These are phyloP conservation scores for Tricholomella constricta DNA, from an alignment of 768 basidiomycete species.

Conservation along the genomic window DNA sequence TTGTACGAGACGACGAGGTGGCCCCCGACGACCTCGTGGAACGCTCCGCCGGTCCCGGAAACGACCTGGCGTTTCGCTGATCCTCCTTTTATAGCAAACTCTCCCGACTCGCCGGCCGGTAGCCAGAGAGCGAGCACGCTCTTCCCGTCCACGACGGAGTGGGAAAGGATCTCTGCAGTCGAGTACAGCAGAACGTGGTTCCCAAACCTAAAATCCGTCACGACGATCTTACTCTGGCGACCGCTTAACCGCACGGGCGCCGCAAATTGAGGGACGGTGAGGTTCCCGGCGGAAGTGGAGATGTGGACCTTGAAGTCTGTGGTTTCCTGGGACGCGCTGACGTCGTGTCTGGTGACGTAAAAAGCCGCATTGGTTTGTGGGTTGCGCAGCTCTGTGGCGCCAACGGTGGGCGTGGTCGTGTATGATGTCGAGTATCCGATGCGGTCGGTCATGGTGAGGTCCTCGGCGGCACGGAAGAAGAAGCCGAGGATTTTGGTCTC, in stretches of 20 bases:
- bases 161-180: conserved; percentile 9
- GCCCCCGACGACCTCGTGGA: conserved; percentile 1
- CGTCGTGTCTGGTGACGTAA: conserved; percentile 5
- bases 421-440: conserved; percentile 7
- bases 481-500: conserved; percentile 8
- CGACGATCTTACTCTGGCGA: conserved; percentile 11
- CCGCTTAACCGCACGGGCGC: conserved; percentile 5
- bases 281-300: conserved; percentile 6
- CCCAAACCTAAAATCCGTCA: conserved; percentile 7
- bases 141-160: conserved; percentile 7
- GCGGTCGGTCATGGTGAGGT: conserved; percentile 12
- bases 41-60: neutral
- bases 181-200: neutral
- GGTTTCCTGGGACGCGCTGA: conserved; percentile 4
- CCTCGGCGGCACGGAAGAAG: conserved; percentile 12
- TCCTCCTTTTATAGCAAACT: conserved; percentile 7
- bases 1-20: conserved; percentile 6
- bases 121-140: conserved; percentile 9
- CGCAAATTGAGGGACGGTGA: conserved; percentile 9
- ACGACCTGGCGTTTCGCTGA: neutral
- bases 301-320: conserved; percentile 9
- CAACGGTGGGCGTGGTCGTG: conserved; percentile 1
- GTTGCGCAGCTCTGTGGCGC: conserved; percentile 11
- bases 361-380: conserved; percentile 2
- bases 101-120: conserved; percentile 5